Evolutionary conservation across 1,284 basidiomycete species (phyloP), one percentile per base, ranked within the genome.

Genomic region (Pyrrhoderma lamaoense): DNA sequence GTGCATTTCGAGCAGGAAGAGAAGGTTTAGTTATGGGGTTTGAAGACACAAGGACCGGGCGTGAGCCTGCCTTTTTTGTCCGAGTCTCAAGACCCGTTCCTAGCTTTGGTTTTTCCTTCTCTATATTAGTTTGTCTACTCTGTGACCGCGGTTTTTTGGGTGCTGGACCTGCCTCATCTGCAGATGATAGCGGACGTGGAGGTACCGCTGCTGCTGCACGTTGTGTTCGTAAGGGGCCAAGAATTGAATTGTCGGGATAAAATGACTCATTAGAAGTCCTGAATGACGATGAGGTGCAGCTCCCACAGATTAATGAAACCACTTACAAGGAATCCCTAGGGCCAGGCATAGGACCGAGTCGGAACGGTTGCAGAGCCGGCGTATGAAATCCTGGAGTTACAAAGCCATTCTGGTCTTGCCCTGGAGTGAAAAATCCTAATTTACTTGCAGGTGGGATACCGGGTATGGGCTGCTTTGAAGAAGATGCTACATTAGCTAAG

Each of bases 11-110:
- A 22, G 52, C 11, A 42, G 45, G 45, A 27, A 25, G 22, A 47
- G 43, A 47, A 47, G 42, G 51, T 52, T 39, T 44, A 23, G 49
- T 82, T 85, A 85, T 82, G 73, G 82, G 74, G 72, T 84, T 84
- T 82, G 80, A 73, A 78, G 81, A 77, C 70, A 76, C 80, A 75
- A 83, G 75, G 74, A 76, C 80, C 79, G 77, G 80, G 77, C 79
- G 82, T 75, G 77, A 76, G 79, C 82, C 77, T 85, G 81, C 85
- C 84, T 88, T 88, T 83, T 85, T 86, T 72, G 74, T 71, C 66
- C 77, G 74, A 66, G 83, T 80, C 67, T 84, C 80, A 61, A 58
- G 58, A 59, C 71, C 65, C 66, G 67, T 65, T 61, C 71, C 73
- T 55, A 74, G 65, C 65, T 80, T 82, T 51, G 68, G 59, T 54